Base-by-base conservation (phyloP, 2,329 filamentous ascomycete species). In the Hawksworthiomyces lignivorus region DNA sequence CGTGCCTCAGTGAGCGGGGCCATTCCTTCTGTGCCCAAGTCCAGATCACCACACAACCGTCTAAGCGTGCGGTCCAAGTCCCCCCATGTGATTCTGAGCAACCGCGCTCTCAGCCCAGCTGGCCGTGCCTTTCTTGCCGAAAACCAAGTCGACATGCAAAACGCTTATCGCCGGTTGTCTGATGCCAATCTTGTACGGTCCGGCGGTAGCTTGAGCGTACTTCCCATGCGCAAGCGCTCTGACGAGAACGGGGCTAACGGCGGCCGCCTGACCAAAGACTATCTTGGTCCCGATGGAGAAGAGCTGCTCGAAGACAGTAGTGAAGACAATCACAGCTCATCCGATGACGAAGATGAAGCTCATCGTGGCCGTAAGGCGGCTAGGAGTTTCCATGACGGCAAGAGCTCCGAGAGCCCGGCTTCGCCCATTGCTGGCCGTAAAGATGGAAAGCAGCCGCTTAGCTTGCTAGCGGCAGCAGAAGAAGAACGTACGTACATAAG, bases 401-500 rank as follows among this genome's bases (percentile, higher is more conserved):
- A 61, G 17, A 41, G 39, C 24, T 59, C 62, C 43, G 51, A 53
- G 32, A 55, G 61, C 17, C 56, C 62, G 29, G 53, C 53, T 4
- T 54, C 56, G 20, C 57, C 54, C 11, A 56, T 38, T 6, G 28
- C 27, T 15, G 27, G 27, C 7, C 43, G 55, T 19, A 62, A 61
- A 19, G 59, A 60, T 27, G 54, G 50, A 5, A 62, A 63, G 45
- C 68, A 67, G 52, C 67, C 72, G 1, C 65, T 70, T 56, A 87
- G 80, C 53, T 60, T 88, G 43, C 64, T 89, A 40, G 84, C 82
- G 29, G 84, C 83, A 7, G 81, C 82, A 1, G 82, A 90, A 56
- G 82, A 87, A 69, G 85, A 90, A 58, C 75, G 87, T 86, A 70
- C 56, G 83, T 72, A 24, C 11, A 5, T n/a, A n/a, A n/a, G n/a